Base-by-base conservation (phyloP, 2,329 filamentous ascomycete species). In the Erysiphe pulchra region DNA sequence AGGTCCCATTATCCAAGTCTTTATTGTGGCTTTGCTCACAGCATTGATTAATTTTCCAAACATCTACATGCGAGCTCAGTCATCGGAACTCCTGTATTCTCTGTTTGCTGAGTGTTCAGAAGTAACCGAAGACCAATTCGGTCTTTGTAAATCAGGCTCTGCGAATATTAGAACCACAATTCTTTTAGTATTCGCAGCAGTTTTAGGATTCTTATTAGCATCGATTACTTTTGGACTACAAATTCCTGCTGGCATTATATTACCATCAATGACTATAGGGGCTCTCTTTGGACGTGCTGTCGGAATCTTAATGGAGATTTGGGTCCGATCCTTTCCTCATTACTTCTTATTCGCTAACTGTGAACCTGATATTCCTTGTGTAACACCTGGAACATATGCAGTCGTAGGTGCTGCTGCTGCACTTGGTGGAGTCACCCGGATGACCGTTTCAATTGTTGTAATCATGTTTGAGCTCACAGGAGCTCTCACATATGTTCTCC, bases 381-480 rank as follows among this genome's bases (percentile, higher is more conserved):
- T 98, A 54, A 98, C 90, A 0, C 90, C 90, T 0, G 90, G 90
- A 10, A 95, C 90, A 1, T 98, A 98, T 57, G 90, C 90, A 7
- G 92, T 98, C 53, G 69, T 98, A 0, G 90, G 90, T 38, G 90
- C 90, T 5, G 90, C 77, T 0, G 87, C 90, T 1, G 83, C 90
- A 0, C 67, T 98, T 20, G 87, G 81, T 59, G 90, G 90, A 10
- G 94, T 95, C 57, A 98, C 95, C 87, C 90, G 95, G 61, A 81
- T 98, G 50, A 94, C 87, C 0, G 77, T 98, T 14, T 92, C 86
- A 0, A 85, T 98, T 10, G 87, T 94, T 2, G 90, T 98, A 56
- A 98, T 98, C 61, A 95, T 98, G 90, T 95, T 95, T 57, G 90
- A 98, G 62, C 70, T 98, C 43, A 98, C 90, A 0, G 90, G 90